phyloP scores from a whole-genome alignment of 225 moss, liverwort and hornwort species.

The Bryoerythrophyllum caledonicum region DNA sequence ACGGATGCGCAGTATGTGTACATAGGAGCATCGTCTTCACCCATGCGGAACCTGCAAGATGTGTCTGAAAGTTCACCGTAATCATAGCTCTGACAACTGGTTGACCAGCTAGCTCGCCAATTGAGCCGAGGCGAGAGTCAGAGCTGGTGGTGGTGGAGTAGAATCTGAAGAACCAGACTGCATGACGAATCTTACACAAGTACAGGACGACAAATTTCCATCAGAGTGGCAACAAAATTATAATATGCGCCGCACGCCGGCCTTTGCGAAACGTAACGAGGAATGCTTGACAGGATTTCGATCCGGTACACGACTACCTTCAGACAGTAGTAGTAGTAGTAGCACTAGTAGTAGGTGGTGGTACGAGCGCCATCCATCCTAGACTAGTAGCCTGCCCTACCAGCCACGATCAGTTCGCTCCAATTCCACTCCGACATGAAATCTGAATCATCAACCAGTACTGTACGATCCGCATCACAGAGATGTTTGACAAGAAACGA shows the following conservation, averaged over 20 bases:
- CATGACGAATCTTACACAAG: not conserved
- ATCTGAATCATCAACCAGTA: not conserved
- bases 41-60: constrained; percentile 27
- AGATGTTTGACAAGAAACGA: constrained; percentile 7
- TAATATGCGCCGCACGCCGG: not conserved
- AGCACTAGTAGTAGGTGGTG: not conserved
- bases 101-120: constrained; percentile 16
- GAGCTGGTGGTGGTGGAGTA: not conserved
- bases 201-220: not conserved
- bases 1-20: constrained; percentile 15
- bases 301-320: not conserved
- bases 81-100: constrained; percentile 24
- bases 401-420: not conserved
- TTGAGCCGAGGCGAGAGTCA: constrained; percentile 10
- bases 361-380: not conserved
- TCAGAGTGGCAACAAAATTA: not conserved
- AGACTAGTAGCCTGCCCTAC: not conserved
- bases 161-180: constrained; percentile 15
- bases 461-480: not conserved
- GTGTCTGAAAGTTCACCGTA: constrained; percentile 18
- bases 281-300: constrained; percentile 1
- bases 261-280: constrained; percentile 2
- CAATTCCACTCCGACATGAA: constrained; percentile 1
- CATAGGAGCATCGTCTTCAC: constrained; percentile 4
- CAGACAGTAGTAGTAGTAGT: constrained; percentile 3